Conservation (phyloP, 345 rosid species). For the Eucalyptus curtisii region DNA sequence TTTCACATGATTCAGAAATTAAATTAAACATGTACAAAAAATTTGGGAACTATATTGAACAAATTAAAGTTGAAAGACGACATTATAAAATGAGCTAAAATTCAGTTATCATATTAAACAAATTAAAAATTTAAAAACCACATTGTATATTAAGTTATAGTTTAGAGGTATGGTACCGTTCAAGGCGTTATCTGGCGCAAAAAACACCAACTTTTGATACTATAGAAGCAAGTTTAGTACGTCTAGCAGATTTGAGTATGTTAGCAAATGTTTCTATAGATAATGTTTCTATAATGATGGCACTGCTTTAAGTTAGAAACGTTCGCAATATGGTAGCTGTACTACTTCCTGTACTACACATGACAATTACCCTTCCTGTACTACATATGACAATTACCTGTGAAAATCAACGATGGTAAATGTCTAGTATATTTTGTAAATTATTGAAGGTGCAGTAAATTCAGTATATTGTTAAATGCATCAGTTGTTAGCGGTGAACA, state of each 20-base stretch:
- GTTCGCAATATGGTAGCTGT: fast-evolving
- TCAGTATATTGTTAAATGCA: not conserved
- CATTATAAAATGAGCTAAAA: no score
- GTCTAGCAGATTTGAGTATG: not conserved
- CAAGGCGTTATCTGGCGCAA: not conserved
- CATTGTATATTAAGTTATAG: no score
- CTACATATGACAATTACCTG: not conserved
- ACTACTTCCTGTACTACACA: not conserved
- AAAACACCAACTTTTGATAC: not conserved
- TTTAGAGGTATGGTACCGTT: not conserved
- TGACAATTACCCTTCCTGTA: no score
- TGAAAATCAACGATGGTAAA: not conserved
- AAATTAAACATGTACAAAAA: no score
- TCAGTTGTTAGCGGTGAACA: not conserved
- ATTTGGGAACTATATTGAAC: no score
- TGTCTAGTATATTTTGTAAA: not conserved
- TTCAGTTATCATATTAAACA: no score
- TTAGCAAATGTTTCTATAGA: not conserved
- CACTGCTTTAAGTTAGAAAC: not conserved
- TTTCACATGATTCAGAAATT: no score
- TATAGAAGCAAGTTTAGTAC: not conserved
- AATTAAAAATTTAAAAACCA: no score
- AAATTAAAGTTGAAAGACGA: no score
- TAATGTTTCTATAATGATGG: no score
- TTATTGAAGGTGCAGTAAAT: not conserved